Evolutionary conservation across 2,329 filamentous ascomycete species (phyloP).

Genomic region (Xylariomycetidae sp.): DNA sequence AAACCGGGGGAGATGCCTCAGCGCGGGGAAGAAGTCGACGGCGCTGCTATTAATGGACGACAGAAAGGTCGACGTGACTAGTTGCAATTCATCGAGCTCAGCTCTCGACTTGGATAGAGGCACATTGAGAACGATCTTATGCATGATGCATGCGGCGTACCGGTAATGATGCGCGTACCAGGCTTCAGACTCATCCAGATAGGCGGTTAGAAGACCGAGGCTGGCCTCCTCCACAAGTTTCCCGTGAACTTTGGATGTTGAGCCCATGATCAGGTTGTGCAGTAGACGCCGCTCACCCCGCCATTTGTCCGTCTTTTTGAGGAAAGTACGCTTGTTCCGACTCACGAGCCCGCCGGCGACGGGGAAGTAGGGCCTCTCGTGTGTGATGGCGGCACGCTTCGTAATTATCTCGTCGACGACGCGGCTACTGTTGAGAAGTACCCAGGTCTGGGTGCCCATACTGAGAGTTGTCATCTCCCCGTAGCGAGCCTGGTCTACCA

Average conservation of each 20-base stretch:
- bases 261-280: conserved; percentile 33
- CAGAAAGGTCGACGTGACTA: conserved; percentile 30
- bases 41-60: conserved; percentile 28
- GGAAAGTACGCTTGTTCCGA: conserved; percentile 24
- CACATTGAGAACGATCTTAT: conserved; percentile 31
- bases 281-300: conserved; percentile 32
- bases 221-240: conserved; percentile 32
- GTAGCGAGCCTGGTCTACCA: conserved; percentile 13
- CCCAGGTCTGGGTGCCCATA: conserved; percentile 33
- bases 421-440: conserved; percentile 36
- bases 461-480: conserved; percentile 25
- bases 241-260: conserved; percentile 27
- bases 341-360: conserved; percentile 33
- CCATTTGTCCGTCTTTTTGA: conserved; percentile 30
- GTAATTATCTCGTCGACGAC: conserved; percentile 34
- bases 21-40: conserved; percentile 34
- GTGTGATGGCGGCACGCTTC: conserved; percentile 29
- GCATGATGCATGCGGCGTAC: conserved; percentile 34
- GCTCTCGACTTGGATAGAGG: conserved; percentile 24
- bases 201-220: conserved; percentile 30
- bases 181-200: conserved; percentile 24
- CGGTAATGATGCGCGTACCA: conserved; percentile 37
- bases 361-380: conserved; percentile 28
- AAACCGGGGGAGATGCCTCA: conserved; percentile 24
- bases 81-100: conserved; percentile 33